These are phyloP conservation scores for Neoboletus brunneissimus DNA, from an alignment of 768 basidiomycete species.

Conservation along the genomic window DNA sequence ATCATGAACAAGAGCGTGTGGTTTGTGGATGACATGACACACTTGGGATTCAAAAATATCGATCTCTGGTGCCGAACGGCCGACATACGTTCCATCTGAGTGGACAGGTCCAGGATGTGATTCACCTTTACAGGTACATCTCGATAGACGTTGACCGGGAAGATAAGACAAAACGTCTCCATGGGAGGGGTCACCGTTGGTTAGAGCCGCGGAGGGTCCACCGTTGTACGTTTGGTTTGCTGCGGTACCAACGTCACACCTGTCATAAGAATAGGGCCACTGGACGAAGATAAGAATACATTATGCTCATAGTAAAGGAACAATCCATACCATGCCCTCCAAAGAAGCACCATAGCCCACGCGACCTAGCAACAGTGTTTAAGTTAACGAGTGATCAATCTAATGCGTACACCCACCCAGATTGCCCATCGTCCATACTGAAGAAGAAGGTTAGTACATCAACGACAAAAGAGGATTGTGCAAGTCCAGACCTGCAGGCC, in stretches of 20 bases:
- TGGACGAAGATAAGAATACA: slow-evolving; percentile 21
- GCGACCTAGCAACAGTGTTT: slow-evolving; percentile 45
- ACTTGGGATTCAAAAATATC: slow-evolving; percentile 88
- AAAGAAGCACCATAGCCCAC: slow-evolving; percentile 86
- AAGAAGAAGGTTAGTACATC: slow-evolving; percentile 11
- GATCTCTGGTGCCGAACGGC: slow-evolving; percentile 84
- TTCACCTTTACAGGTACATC: slow-evolving; percentile 86
- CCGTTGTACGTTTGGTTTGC: slow-evolving; percentile 78
- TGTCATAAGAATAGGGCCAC: slow-evolving; percentile 84
- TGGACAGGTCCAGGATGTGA: slow-evolving; percentile 85
- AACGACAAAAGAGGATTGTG: neutral
- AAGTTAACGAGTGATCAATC: neutral
- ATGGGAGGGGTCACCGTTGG: slow-evolving; percentile 54
- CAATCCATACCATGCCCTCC: slow-evolving; percentile 66
- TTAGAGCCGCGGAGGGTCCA: slow-evolving; percentile 55
- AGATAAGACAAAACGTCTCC: slow-evolving; percentile 71
- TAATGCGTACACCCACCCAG: slow-evolving; percentile 43
- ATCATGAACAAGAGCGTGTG: slow-evolving; percentile 12
- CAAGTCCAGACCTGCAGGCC: slow-evolving; percentile 55
- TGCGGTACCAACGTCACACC: slow-evolving; percentile 91
- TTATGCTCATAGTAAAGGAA: neutral
- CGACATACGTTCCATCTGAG: slow-evolving; percentile 73
- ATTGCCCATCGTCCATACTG: slow-evolving; percentile 77
- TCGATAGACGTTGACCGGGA: slow-evolving; percentile 81
- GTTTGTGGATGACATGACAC: slow-evolving; percentile 9